Conservation (phyloP, 2,329 filamentous ascomycete species). For the Sarocladium oryzae region DNA sequence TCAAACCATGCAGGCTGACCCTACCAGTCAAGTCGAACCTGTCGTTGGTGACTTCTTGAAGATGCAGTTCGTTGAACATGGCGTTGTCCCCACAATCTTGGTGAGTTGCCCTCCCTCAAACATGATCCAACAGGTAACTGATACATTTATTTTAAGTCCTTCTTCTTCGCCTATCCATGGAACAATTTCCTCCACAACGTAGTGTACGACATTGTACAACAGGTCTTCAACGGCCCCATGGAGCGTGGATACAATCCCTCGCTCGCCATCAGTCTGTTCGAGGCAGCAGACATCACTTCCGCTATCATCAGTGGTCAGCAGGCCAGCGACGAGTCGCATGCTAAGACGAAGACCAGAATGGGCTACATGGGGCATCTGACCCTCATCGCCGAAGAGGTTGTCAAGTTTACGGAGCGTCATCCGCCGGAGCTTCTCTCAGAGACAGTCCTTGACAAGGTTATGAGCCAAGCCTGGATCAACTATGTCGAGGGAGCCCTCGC, state of each 20-base stretch:
- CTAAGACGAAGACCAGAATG: constrained; percentile 78
- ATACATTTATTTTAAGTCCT: constrained; percentile 54
- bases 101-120: constrained; percentile 44
- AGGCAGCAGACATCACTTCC: constrained; percentile 80
- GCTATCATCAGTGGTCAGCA: constrained; percentile 88
- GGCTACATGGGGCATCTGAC: constrained; percentile 99
- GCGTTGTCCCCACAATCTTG: constrained; percentile 90
- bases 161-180: constrained; percentile 98
- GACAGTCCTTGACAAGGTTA: constrained; percentile 78
- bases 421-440: constrained; percentile 82
- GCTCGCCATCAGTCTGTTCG: constrained; percentile 87
- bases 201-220: constrained; percentile 97
- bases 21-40: constrained; percentile 37
- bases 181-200: constrained; percentile 99
- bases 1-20: background rate
- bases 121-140: constrained; percentile 11
- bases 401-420: constrained; percentile 95
- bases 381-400: constrained; percentile 93
- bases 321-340: constrained; percentile 79
- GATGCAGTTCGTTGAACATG: constrained; percentile 91
- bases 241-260: constrained; percentile 89
- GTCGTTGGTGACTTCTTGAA: constrained; percentile 94
- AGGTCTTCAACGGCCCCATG: constrained; percentile 98
- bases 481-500: constrained; percentile 92
- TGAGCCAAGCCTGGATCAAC: constrained; percentile 84